Conservation (phyloP, 2,329 filamentous ascomycete genomes). For the Phialophora verrucosa region DNA sequence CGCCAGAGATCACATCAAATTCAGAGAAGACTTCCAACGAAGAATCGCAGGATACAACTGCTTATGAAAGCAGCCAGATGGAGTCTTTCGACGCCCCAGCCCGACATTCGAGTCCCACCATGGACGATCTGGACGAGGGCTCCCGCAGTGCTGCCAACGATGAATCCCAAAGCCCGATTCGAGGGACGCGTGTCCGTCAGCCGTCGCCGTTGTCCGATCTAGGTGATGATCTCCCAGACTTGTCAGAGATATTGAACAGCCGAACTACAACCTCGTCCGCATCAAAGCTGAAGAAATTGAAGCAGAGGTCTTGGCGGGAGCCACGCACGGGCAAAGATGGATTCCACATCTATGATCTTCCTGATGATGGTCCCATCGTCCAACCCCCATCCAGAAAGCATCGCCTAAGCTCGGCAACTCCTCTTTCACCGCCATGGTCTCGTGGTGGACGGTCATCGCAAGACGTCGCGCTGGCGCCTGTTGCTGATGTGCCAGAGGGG, state of each 20-base stretch:
- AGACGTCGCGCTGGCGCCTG: slow-evolving; percentile 7
- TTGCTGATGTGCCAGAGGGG: not conserved
- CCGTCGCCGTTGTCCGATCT: slow-evolving; percentile 29
- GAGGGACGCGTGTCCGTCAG: slow-evolving; percentile 10
- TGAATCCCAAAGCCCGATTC: slow-evolving; percentile 43
- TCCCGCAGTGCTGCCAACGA: slow-evolving; percentile 42
- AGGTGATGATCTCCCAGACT: slow-evolving; percentile 33
- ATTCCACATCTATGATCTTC: slow-evolving; percentile 32
- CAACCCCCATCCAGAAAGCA: not conserved
- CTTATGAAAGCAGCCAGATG: slow-evolving; percentile 31
- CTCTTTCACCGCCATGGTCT: slow-evolving; percentile 50
- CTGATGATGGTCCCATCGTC: slow-evolving; percentile 11
- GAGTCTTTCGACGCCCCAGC: slow-evolving; percentile 20
- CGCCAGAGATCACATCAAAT: slow-evolving; percentile 34
- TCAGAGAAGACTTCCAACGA: slow-evolving; percentile 14
- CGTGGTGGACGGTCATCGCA: slow-evolving; percentile 43
- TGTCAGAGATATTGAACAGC: slow-evolving; percentile 28
- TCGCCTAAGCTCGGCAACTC: slow-evolving; percentile 35
- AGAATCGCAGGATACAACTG: slow-evolving; percentile 33
- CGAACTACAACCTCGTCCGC: not conserved
- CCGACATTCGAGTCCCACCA: slow-evolving; percentile 38
- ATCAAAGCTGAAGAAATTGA: slow-evolving; percentile 1
- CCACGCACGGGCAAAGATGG: slow-evolving; percentile 11
- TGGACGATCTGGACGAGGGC: slow-evolving; percentile 44
- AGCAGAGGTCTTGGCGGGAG: not conserved